Percentiles rank a stretch among this genome's conserved stretches.
Evolutionary conservation across 1,284 basidiomycete species (phyloP).

Genomic region (Cerrena zonata): DNA sequence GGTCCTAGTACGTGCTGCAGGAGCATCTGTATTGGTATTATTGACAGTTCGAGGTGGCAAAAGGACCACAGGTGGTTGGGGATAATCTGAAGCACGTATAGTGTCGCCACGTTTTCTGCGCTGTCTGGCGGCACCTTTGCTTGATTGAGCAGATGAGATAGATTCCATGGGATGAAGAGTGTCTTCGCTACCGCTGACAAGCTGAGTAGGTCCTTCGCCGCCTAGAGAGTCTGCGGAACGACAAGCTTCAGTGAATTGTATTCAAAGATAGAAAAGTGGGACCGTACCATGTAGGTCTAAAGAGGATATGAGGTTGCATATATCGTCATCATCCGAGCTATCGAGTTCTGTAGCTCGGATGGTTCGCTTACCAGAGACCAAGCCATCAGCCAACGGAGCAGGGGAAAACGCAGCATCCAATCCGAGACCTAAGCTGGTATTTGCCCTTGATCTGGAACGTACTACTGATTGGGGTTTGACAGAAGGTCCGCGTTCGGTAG

Average conservation of each 20-base stretch:
- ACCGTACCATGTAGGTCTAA: conserved; percentile 28
- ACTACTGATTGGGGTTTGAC: neutral
- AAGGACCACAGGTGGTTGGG: conserved; percentile 15
- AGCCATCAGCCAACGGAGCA: conserved; percentile 4
- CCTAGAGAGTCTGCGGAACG: no score
- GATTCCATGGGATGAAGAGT: neutral
- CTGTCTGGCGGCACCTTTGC: conserved; percentile 1
- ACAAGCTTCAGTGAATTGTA: no score
- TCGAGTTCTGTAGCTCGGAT: conserved; percentile 1
- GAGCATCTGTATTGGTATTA: neutral
- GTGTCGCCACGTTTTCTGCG: conserved; percentile 42
- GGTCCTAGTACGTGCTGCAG: neutral
- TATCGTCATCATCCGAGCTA: conserved; percentile 18
- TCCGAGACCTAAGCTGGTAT: conserved; percentile 1
- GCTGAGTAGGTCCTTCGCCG: no score
- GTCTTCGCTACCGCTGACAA: no score
- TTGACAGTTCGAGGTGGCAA: conserved; percentile 1
- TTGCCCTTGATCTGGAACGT: neutral
- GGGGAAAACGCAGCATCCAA: conserved; percentile 16
- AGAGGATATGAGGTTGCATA: conserved; percentile 27
- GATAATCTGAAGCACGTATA: conserved; percentile 42
- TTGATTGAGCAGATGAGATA: neutral
- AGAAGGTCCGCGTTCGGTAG: neutral
- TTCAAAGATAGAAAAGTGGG: neutral
- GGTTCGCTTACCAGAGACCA: neutral